Base-by-base conservation (phyloP, 176 grass and related monocot species). In the Urochloa ruziziensis region DNA sequence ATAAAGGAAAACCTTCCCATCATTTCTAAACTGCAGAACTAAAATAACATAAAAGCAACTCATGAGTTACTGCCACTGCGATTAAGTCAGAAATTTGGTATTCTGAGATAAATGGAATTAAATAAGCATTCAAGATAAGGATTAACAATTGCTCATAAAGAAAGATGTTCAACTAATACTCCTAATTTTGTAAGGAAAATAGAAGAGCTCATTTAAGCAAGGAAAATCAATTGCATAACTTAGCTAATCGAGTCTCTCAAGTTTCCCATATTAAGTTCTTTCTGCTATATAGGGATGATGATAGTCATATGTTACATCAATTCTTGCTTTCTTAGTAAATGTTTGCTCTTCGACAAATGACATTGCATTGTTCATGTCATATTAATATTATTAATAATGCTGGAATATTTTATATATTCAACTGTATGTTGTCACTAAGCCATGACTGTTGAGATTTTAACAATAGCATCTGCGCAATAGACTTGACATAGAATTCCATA, bases 11-110 rank as follows among this genome's bases (percentile, higher is more conserved):
- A 89, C 89, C 64, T 85, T 84, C 17, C 83, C 85, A 46, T 89
- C 87, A 80, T 88, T 89, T 84, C 94, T 95, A 73, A 98, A 98
- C 91, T 98, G 96, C 46, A 98, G 87, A 85, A 92, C 94, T 97
- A 86, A 30, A 78, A 90, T 47, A 49, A 37, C 73, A 86, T 32
- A 66, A 82, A 77, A 73, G 5, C 49, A 78, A 1, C 27, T 86
- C 57, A 83, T 78, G 18, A 90, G 65, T 70, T 35, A 7, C 14
- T 2, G 36, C 65, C 19, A 87, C 47, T 51, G 67, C 7, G 18
- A 17, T 63, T 6, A 40, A 51, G 62, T 19, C 62, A 75, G 18
- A 82, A 11, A 77, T 39, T 49, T 60, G 15, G 23, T 11, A 28
- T 36, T 54, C 21, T 1, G 11, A 47, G 6, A 33, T 73, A 82